These are phyloP conservation scores for Spergularia marina DNA, from an alignment of 148 eudicot species.

Conservation along the genomic window DNA sequence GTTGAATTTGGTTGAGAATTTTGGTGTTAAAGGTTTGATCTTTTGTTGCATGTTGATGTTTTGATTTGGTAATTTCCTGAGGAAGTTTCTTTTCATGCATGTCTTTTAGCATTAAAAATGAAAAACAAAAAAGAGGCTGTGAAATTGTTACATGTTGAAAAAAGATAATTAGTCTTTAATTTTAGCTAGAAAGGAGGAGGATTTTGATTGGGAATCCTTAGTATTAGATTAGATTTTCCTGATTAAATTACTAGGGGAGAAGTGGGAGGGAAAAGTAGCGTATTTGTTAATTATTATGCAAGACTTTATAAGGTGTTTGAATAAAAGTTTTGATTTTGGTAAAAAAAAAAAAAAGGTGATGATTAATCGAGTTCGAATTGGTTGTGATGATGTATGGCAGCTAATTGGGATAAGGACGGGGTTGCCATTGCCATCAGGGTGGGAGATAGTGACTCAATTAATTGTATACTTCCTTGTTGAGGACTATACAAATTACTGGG, in stretches of 20 bases:
- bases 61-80: not conserved
- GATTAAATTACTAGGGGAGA: not conserved
- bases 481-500: slow-evolving; percentile 87
- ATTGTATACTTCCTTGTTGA: slow-evolving; percentile 70
- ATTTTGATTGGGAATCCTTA: not conserved
- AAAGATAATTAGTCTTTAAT: not conserved
- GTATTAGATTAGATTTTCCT: not conserved
- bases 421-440: slow-evolving; percentile 74
- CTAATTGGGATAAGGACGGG: slow-evolving; percentile 75
- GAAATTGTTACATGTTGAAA: not conserved
- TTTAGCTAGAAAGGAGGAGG: not conserved
- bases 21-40: not conserved
- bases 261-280: not conserved
- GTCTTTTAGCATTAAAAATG: not conserved
- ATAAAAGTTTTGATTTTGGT: not conserved
- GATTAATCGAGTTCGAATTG: not conserved
- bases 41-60: slow-evolving; percentile 24
- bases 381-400: slow-evolving; percentile 34
- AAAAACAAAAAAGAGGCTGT: too few relatives aligned
- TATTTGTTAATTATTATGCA: not conserved
- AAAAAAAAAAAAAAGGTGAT: not conserved
- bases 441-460: slow-evolving; percentile 67
- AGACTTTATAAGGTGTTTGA: too few relatives aligned
- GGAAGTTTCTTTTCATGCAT: not conserved
- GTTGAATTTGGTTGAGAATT: not conserved